Base-by-base conservation (phyloP, 1,284 basidiomycete species). In the Boletus hoseneyae region DNA sequence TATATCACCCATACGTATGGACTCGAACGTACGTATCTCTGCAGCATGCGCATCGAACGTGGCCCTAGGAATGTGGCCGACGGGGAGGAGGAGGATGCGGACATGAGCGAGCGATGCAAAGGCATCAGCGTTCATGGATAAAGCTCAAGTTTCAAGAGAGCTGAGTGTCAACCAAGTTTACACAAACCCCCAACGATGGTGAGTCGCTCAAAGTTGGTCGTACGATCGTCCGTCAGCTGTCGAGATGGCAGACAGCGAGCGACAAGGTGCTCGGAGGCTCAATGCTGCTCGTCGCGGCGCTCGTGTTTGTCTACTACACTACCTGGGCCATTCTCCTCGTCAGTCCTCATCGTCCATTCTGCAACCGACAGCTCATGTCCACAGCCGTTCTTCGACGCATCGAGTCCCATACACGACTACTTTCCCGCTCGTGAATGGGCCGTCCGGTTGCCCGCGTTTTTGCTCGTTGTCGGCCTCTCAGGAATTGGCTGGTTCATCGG, bases 391-490 rank as follows among this genome's bases (percentile, higher is more conserved):
- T 84, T 96, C 55, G 82, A 89, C 50, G 56, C 76, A 4, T 78
- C 81, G 8, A 91, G 83, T 58, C 75, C 82, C 11, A 73, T 96
- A 34, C 91, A 95, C 57, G 61, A 62, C 44, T 83, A 80, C 67
- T 97, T 97, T 66, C 94, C 91, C 0, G 66, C 88, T 8, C 78
- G 94, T 49, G 91, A 94, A 73, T 97, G 93, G 93, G 94, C 92
- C 6, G 75, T 96, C 34, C 81, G 89, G 25, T 67, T 95, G 35
- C 93, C 94, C 34, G 89, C 90, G 1, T 80, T 92, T 63, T 73
- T 93, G 33, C 79, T 97, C 5, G 75, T 93, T 7, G 62, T 89
- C 7, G 93, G 93, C 13, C 70, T 95, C 41, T 76, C 84, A 9
- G 85, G 76, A 15, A 85, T 97, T 42, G 89, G 88, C 9, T 64